Base-by-base conservation (phyloP, 768 basidiomycete genomes). In the Tephrocybe sp. region DNA sequence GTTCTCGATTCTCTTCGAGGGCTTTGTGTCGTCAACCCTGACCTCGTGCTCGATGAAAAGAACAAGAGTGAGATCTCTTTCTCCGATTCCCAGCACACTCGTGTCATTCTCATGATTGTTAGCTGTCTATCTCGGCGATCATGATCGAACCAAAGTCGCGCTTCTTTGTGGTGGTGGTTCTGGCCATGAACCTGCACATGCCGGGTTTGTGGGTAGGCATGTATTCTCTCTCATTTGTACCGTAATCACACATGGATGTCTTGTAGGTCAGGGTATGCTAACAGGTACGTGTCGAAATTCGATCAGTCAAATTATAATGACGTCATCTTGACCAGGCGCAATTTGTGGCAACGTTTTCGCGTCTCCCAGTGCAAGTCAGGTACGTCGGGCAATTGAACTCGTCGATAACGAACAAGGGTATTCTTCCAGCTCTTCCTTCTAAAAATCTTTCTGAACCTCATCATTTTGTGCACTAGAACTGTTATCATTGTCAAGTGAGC, bases 271-370 rank as follows among this genome's bases (percentile, higher is more conserved):
- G 52, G 93, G 93, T 22, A 85, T 94, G 58, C 71, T 95, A 34
- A 82, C 83, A 30, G 88, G 87, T 84, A 63, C 22, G 64, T 52
- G 30, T 3, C 23, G 8, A 16, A 30, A 31, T 3, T 5, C 11
- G 9, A 18, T 37, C 37, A 41, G 19, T 29, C n/a, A n/a, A 18
- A 6, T 30, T 6, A 30, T 30, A 7, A 30, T 42, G 33, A 44
- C 40, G 16, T 47, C 51, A 43, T 27, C 18, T 36, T n/a, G n/a
- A n/a, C n/a, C n/a, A 75, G 74, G 65, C 23, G 91, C 93, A 25
- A 88, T 95, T 7, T 91, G 86, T 56, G 94, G 94, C 7, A 88
- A 80, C 58, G 74, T 97, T 31, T 97, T 97, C 62, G 93, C 94
- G 2, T 91, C 88, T 15, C 94, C 94, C 1, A 94, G 85, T 57